These are phyloP conservation scores for Exophiala sp. DNA, from an alignment of 2,329 filamentous ascomycete species.

Conservation along the genomic window DNA sequence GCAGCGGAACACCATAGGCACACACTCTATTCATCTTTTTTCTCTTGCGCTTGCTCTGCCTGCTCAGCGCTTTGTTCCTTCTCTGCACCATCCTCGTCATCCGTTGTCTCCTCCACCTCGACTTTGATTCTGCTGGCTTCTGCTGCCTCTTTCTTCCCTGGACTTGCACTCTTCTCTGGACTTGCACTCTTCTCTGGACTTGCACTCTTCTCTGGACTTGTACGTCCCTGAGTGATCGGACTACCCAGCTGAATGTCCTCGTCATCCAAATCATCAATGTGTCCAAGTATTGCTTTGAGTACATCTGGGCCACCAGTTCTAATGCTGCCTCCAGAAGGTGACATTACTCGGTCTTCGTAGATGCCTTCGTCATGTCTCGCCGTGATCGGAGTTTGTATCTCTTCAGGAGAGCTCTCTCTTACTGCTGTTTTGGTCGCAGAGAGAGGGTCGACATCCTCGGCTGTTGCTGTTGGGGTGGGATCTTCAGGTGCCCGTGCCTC, in stretches of 20 bases:
- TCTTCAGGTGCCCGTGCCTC: slow-evolving; percentile 23
- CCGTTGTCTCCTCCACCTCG: not conserved
- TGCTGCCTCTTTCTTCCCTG: not conserved
- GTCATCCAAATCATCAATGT: slow-evolving; percentile 19
- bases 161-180: not conserved
- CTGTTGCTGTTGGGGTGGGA: slow-evolving; percentile 22
- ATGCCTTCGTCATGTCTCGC: slow-evolving; percentile 5
- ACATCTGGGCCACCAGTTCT: slow-evolving; percentile 24
- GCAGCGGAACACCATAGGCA: not conserved
- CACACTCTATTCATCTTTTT: not conserved
- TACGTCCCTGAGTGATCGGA: slow-evolving; percentile 1
- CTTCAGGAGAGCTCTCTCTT: not conserved
- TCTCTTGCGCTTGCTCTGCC: not conserved
- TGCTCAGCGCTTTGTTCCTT: not conserved
- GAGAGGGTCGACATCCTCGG: slow-evolving; percentile 19
- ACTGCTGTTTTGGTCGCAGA: slow-evolving; percentile 4
- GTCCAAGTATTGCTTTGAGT: slow-evolving; percentile 25
- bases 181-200: not conserved
- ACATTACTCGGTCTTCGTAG: slow-evolving; percentile 16
- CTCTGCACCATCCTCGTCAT: not conserved
- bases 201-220: not conserved
- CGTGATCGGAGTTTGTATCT: slow-evolving; percentile 15
- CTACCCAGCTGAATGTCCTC: slow-evolving; percentile 5
- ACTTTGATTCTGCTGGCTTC: not conserved
- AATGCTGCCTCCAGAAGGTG: slow-evolving; percentile 26